Conservation (phyloP, 352 stramenopile genomes). For the Lagenidium sp. region DNA sequence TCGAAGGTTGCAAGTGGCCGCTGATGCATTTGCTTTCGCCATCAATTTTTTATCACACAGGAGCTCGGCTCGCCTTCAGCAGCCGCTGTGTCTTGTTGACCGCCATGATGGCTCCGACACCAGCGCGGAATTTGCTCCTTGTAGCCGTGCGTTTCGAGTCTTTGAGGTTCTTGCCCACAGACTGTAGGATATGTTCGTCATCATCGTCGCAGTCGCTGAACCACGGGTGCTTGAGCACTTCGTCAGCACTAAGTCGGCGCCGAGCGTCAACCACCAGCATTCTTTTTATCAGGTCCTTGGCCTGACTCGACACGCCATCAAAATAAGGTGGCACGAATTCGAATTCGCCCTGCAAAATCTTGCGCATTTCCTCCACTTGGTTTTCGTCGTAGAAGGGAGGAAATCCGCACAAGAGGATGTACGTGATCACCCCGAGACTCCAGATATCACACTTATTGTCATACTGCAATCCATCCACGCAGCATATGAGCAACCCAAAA, state of each 20-base stretch:
- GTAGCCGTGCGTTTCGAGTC: constrained; percentile 37
- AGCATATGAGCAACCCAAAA: no score
- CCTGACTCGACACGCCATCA: constrained; percentile 78
- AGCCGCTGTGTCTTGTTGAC: constrained; percentile 75
- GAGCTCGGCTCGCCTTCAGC: no score
- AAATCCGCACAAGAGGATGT: constrained; percentile 95
- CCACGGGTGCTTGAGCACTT: constrained; percentile 63
- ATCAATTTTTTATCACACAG: no score
- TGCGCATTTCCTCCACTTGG: constrained; percentile 76
- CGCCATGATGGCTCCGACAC: constrained; percentile 59
- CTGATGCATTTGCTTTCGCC: no score
- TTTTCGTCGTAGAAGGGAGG: constrained; percentile 96
- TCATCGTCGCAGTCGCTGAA: constrained; percentile 63
- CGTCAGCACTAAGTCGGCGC: constrained; percentile 62
- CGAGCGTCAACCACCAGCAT: constrained; percentile 89
- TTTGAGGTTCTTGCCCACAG: constrained; percentile 75
- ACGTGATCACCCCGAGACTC: constrained; percentile 86
- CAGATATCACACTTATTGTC: constrained; percentile 95
- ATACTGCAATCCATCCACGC: no score
- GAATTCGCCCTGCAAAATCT: constrained; percentile 79
- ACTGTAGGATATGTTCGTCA: constrained; percentile 31
- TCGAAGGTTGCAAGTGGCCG: no score
- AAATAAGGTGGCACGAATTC: constrained; percentile 92
- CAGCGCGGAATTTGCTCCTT: constrained; percentile 60
- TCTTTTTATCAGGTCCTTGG: constrained; percentile 90